Conservation (phyloP, 2,329 filamentous ascomycete genomes). For the Claviceps africana region DNA sequence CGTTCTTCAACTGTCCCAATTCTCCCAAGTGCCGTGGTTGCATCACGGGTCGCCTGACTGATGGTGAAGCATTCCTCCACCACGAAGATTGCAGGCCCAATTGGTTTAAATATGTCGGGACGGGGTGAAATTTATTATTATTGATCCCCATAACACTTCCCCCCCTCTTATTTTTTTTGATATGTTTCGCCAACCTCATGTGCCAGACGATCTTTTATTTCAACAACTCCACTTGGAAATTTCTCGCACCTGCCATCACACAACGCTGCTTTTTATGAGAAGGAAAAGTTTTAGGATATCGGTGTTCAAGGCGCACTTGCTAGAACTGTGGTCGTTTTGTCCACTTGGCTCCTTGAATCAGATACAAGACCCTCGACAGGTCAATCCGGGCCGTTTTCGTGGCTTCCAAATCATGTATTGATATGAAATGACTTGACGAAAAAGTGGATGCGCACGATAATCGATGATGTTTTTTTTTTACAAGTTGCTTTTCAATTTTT, state of each 20-base stretch:
- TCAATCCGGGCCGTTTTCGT: not conserved
- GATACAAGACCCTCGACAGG: not conserved
- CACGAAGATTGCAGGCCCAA: slow-evolving; percentile 89
- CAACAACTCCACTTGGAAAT: not conserved
- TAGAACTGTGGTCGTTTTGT: not conserved
- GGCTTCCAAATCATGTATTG: not conserved
- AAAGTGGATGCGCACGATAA: not conserved
- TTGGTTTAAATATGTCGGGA: slow-evolving; percentile 93
- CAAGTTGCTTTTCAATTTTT: no score
- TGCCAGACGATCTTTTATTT: not conserved
- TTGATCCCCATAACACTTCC: no score
- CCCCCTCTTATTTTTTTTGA: no score
- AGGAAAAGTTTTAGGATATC: not conserved
- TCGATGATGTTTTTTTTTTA: not conserved
- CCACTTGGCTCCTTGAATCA: not conserved
- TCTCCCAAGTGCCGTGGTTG: slow-evolving; percentile 86
- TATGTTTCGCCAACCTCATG: slow-evolving; percentile 7
- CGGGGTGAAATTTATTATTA: slow-evolving; percentile 41
- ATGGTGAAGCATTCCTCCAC: slow-evolving; percentile 72
- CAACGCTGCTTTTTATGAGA: not conserved
- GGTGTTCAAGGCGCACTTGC: slow-evolving; percentile 6
- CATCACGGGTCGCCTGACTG: slow-evolving; percentile 73
- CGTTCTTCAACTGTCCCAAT: slow-evolving; percentile 98
- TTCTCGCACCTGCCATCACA: not conserved
- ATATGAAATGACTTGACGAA: slow-evolving; percentile 4